Conservation (phyloP, 1,284 basidiomycete genomes). For the Pulveroboletus sp. region DNA sequence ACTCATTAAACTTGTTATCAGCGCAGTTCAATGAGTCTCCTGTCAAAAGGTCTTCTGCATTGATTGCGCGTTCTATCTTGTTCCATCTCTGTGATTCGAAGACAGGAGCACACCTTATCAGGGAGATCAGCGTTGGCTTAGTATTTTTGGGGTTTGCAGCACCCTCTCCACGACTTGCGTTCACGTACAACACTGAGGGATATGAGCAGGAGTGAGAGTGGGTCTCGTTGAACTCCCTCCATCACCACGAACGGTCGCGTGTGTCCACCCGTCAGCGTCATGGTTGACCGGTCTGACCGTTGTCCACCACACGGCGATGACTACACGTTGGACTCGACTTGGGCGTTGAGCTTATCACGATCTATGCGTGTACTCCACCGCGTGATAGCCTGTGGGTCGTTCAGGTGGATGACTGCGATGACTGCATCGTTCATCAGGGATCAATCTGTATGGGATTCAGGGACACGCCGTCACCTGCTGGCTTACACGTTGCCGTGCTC, state of each 20-base stretch:
- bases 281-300: background rate
- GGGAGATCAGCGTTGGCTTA: no score
- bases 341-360: background rate
- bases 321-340: background rate
- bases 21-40: no score
- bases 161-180: background rate
- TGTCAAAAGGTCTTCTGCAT: no score
- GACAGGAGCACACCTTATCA: no score
- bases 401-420: background rate
- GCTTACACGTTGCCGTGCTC: slow-evolving; percentile 1
- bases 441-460: background rate
- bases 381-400: background rate
- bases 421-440: no score
- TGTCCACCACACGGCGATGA: slow-evolving; percentile 4
- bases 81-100: no score
- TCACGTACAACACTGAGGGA: background rate
- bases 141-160: background rate
- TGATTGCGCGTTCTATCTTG: no score
- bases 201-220: background rate
- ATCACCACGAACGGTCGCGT: no score
- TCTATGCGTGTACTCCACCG: no score
- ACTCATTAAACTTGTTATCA: background rate
- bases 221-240: no score
- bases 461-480: background rate
- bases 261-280: no score